Evolutionary conservation across 192 early-diverging fungal genomes (phyloP).

Genomic region (Paraglomus occultum): DNA sequence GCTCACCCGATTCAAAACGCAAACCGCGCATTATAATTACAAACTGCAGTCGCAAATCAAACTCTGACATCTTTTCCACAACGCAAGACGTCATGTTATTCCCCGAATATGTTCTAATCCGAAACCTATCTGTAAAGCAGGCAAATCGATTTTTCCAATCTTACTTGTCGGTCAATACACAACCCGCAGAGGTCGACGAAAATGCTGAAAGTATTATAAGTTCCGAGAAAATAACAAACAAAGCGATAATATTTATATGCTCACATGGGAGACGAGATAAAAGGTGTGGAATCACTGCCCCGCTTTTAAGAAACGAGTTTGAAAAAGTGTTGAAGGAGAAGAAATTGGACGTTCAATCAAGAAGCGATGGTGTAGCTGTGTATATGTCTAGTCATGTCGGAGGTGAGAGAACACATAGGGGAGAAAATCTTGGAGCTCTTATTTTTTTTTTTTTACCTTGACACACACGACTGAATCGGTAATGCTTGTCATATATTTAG

Average conservation of each 20-base stretch:
- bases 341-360: constrained; percentile 43
- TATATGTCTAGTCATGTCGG: constrained; percentile 57
- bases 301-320: constrained; percentile 53
- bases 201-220: neutral
- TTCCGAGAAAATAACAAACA: constrained; percentile 34
- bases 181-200: too few relatives aligned
- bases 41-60: constrained; percentile 33
- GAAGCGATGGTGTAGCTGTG: constrained; percentile 37
- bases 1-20: constrained; percentile 8
- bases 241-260: constrained; percentile 52
- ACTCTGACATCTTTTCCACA: constrained; percentile 13
- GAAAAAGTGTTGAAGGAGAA: constrained; percentile 42
- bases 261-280: constrained; percentile 59
- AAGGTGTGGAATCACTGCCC: constrained; percentile 53
- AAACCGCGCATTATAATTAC: constrained; percentile 47
- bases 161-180: constrained; percentile 26
- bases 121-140: constrained; percentile 44
- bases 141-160: constrained; percentile 45
- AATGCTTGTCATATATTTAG: constrained; percentile 19
- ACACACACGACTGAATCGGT: neutral
- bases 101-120: constrained; percentile 54
- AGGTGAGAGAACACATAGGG: constrained; percentile 38
- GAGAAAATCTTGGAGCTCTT: neutral
- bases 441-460: constrained; percentile 20
- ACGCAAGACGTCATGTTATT: constrained; percentile 41